Conservation (phyloP, 2,329 filamentous ascomycete species). For the Diaporthe eres region DNA sequence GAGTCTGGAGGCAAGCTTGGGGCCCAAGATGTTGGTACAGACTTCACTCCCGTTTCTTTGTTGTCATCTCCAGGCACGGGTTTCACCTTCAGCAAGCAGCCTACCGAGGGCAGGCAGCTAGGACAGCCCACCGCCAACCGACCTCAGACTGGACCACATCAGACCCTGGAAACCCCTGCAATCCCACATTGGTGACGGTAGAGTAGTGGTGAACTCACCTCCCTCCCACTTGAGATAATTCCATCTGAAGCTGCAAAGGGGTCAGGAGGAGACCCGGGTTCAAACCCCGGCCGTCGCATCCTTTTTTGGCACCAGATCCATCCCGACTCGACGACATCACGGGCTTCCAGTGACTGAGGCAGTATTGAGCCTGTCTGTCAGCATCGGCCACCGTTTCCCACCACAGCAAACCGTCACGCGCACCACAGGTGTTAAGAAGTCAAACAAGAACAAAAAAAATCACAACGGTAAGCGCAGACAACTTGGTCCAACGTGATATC, state of each 20-base stretch:
- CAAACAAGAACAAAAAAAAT: neutral
- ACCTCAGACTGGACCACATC: slow-evolving; percentile 10
- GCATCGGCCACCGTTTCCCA: neutral
- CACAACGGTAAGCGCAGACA: neutral
- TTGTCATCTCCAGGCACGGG: neutral
- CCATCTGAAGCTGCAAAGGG: neutral
- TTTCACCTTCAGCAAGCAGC: slow-evolving; percentile 21
- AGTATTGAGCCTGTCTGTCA: neutral
- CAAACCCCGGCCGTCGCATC: slow-evolving; percentile 46
- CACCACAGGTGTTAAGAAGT: too few species aligned
- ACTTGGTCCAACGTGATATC: slow-evolving; percentile 18
- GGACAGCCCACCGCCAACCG: neutral
- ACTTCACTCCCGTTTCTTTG: neutral
- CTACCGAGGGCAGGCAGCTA: neutral
- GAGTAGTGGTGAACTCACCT: slow-evolving; percentile 43
- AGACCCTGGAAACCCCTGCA: neutral
- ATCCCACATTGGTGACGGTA: slow-evolving; percentile 26
- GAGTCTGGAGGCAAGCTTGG: neutral
- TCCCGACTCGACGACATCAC: neutral
- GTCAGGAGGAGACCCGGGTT: slow-evolving; percentile 44
- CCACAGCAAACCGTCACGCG: neutral
- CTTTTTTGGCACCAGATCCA: slow-evolving; percentile 8
- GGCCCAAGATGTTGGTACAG: too few species aligned
- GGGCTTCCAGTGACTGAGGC: neutral
- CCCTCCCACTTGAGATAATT: slow-evolving; percentile 37